Percentiles rank a stretch among this genome's conserved stretches.
These are phyloP conservation scores for Vanrija sp. DNA, from an alignment of 1,284 basidiomycete genomes.

Conservation along the genomic window DNA sequence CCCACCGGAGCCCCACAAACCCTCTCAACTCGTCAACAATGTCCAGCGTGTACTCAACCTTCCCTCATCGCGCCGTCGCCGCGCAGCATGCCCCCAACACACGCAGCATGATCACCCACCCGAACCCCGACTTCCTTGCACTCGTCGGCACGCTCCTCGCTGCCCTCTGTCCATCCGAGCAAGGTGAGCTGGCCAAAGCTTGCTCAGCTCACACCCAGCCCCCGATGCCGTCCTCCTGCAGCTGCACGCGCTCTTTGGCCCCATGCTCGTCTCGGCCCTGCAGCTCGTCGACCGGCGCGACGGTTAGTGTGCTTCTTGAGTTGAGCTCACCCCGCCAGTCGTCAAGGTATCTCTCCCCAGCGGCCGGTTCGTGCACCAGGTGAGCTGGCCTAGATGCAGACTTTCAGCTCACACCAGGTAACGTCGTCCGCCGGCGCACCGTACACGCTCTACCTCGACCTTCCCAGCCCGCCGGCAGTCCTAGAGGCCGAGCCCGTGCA, in stretches of 20 bases:
- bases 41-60: no score
- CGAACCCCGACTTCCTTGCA: no score
- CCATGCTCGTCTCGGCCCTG: conserved; percentile 40
- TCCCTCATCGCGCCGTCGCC: no score
- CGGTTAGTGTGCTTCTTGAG: conserved; percentile 19
- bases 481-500: neutral
- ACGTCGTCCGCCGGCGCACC: conserved; percentile 34
- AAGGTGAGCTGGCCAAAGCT: no score
- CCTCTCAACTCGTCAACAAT: no score
- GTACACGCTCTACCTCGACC: conserved; percentile 35
- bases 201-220: conserved; percentile 11
- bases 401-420: conserved; percentile 19
- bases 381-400: conserved; percentile 1
- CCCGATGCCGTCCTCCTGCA: conserved; percentile 29
- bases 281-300: conserved; percentile 42
- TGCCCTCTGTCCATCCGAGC: no score
- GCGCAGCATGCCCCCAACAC: no score
- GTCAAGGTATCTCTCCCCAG: conserved; percentile 26
- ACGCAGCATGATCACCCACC: no score
- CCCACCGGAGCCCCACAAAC: no score
- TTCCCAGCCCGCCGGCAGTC: conserved; percentile 4
- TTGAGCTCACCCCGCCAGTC: conserved; percentile 20
- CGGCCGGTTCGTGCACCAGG: conserved; percentile 30
- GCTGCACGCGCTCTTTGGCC: conserved; percentile 38
- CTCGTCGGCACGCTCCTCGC: no score